Conservation (phyloP, 2,329 filamentous ascomycete species). For the Xylariaceae sp. region DNA sequence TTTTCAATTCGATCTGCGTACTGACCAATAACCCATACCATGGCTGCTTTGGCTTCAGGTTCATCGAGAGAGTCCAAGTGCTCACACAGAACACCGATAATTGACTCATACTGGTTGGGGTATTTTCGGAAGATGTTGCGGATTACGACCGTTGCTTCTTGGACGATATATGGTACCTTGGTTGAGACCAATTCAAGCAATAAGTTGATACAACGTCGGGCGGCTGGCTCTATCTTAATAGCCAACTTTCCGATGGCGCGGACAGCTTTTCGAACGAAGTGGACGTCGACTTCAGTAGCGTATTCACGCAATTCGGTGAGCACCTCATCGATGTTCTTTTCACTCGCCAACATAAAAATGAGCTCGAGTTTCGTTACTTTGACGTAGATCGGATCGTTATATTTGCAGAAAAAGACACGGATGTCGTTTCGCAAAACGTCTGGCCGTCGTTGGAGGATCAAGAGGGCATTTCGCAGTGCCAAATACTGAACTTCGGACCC, state of each 20-base stretch:
- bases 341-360: constrained; percentile 97
- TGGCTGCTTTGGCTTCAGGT: constrained; percentile 94
- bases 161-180: constrained; percentile 98
- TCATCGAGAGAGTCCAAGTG: constrained; percentile 96
- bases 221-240: constrained; percentile 97
- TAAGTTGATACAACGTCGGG: constrained; percentile 85
- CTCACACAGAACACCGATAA: constrained; percentile 92
- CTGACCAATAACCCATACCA: constrained; percentile 99
- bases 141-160: constrained; percentile 97
- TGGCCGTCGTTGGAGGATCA: constrained; percentile 88
- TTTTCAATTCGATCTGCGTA: constrained; percentile 98
- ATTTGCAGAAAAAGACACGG: constrained; percentile 99
- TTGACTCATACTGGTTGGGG: constrained; percentile 96
- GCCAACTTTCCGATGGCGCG: constrained; percentile 96
- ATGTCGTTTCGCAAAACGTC: constrained; percentile 96
- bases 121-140: constrained; percentile 99
- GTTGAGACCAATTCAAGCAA: constrained; percentile 90
- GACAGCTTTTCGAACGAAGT: constrained; percentile 97
- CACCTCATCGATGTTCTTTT: constrained; percentile 93
- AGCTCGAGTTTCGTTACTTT: constrained; percentile 98
- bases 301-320: constrained; percentile 93
- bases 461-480: constrained; percentile 83
- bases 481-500: constrained; percentile 98
- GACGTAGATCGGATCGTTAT: constrained; percentile 99
- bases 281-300: constrained; percentile 96